Conservation (phyloP, 257 asterid genomes). For the Petunia secreta region DNA sequence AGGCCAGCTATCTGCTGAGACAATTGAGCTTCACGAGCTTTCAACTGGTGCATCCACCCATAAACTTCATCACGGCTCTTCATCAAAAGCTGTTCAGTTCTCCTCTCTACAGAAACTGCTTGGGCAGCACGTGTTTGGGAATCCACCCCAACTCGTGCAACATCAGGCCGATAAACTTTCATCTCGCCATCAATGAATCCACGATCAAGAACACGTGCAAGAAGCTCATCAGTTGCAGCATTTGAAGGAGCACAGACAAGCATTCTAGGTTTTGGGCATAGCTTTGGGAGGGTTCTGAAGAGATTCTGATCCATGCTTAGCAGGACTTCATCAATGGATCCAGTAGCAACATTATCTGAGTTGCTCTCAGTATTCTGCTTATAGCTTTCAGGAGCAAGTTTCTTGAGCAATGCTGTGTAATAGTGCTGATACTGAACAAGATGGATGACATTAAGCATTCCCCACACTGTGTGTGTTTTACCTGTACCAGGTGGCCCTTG, state of each 20-base stretch:
- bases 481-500: conserved; percentile 99
- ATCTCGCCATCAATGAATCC: conserved; percentile 99
- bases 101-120: conserved; percentile 97
- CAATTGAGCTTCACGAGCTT: conserved; percentile 73
- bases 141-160: conserved; percentile 97
- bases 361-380: conserved; percentile 80
- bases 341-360: conserved; percentile 69
- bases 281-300: conserved; percentile 93
- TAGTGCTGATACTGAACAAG: conserved; percentile 99
- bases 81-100: conserved; percentile 85
- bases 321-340: conserved; percentile 97
- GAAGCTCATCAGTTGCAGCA: conserved; percentile 98
- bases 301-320: conserved; percentile 99
- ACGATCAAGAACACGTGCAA: conserved; percentile 96
- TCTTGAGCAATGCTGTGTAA: conserved; percentile 92
- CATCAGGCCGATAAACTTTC: conserved; percentile 97
- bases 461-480: conserved; percentile 99
- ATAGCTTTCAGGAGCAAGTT: conserved; percentile 97
- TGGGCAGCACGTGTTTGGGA: conserved; percentile 98
- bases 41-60: conserved; percentile 89
- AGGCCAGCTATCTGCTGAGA: conserved; percentile 85
- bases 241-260: conserved; percentile 99
- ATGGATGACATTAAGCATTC: conserved; percentile 98
- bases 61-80: conserved; percentile 83
- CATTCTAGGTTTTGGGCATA: conserved; percentile 99